phyloP scores from a whole-genome alignment of 305 asterid genomes.

The Monarda citriodora region DNA sequence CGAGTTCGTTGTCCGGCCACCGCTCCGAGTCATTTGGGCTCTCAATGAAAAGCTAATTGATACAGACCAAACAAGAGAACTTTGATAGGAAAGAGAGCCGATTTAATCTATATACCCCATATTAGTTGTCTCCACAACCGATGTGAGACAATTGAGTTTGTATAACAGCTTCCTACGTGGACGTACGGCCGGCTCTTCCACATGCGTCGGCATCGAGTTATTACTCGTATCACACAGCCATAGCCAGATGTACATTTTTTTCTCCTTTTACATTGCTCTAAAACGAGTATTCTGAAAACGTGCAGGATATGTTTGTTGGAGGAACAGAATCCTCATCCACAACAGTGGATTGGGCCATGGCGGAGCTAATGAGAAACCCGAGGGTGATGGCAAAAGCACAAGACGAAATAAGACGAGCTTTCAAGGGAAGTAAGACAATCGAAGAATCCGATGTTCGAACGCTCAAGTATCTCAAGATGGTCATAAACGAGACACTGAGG shows the following conservation, averaged over 20 bases:
- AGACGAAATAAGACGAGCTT: constrained; percentile 31
- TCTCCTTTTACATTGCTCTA: not conserved
- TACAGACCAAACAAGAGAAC: too few relatives aligned
- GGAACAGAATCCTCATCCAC: constrained; percentile 28
- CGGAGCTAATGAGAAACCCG: constrained; percentile 42
- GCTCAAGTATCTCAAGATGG: constrained; percentile 37
- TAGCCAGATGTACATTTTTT: not conserved
- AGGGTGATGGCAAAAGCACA: constrained; percentile 34
- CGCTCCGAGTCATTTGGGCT: too few relatives aligned
- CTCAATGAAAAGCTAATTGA: too few relatives aligned
- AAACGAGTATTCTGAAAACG: not conserved
- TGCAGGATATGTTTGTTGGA: constrained; percentile 29
- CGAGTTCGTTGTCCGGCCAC: too few relatives aligned
- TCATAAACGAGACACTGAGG: constrained; percentile 39
- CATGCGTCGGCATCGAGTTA: too few relatives aligned
- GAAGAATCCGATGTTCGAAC: constrained; percentile 18
- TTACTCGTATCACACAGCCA: too few relatives aligned
- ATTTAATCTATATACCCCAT: too few relatives aligned
- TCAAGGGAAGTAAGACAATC: constrained; percentile 22
- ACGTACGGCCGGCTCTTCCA: too few relatives aligned
- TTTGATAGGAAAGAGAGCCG: too few relatives aligned
- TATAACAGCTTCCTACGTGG: too few relatives aligned
- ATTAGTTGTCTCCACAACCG: too few relatives aligned
- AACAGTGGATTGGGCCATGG: constrained; percentile 33
- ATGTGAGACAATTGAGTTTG: too few relatives aligned